Evolutionary conservation across 176 grass and related monocot genomes (phyloP).

Genomic region (Lolium rigidum): DNA sequence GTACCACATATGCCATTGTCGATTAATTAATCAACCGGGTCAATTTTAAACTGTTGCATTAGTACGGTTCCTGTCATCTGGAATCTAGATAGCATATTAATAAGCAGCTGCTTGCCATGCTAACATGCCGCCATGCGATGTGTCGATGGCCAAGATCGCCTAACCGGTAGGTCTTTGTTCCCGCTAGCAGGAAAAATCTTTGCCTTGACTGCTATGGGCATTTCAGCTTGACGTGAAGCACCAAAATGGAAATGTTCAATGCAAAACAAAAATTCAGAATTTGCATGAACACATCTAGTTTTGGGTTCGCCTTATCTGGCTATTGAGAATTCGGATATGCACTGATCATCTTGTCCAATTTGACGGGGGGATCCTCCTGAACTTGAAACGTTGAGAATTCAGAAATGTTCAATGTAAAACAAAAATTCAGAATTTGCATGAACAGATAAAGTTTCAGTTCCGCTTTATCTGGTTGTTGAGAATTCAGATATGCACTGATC

Average conservation of each 20-base stretch:
- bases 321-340: background rate
- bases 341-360: background rate
- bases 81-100: background rate
- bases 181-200: background rate
- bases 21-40: background rate
- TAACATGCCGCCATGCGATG: background rate
- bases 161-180: background rate
- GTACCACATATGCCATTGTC: background rate
- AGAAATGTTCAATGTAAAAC: too few relatives aligned
- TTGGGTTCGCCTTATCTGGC: constrained; percentile 5
- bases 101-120: background rate
- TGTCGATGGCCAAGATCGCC: background rate
- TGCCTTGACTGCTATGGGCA: too few relatives aligned
- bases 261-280: background rate
- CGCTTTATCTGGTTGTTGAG: constrained; percentile 17
- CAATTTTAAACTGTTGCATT: background rate
- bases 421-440: background rate
- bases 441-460: background rate
- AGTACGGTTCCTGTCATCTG: background rate
- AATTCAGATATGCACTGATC: background rate
- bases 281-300: background rate
- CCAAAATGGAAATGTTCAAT: background rate
- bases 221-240: background rate
- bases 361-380: background rate
- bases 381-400: background rate